Evolutionary conservation across 1,284 basidiomycete species (phyloP).

Genomic region (Moniliella sp.): DNA sequence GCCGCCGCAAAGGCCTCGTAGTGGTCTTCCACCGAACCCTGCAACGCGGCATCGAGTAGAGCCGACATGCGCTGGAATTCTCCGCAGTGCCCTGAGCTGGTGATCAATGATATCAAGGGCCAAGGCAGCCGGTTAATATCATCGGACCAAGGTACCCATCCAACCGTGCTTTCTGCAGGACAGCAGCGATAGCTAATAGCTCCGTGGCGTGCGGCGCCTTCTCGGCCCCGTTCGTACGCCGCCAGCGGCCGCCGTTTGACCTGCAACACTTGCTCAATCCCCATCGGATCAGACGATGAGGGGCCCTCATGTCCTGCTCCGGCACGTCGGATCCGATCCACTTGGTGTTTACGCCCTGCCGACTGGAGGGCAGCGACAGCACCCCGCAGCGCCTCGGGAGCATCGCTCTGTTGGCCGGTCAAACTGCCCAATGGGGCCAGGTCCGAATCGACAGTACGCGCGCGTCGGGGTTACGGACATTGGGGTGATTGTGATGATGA

Average conservation of each 20-base stretch:
- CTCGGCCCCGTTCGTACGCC: constrained; percentile 11
- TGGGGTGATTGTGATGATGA: too few relatives aligned
- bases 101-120: constrained; percentile 25
- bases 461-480: too few relatives aligned
- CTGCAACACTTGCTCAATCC: constrained; percentile 11
- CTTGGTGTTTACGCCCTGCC: constrained; percentile 24
- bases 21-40: constrained; percentile 31
- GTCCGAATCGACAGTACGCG: too few relatives aligned
- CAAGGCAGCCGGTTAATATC: constrained; percentile 25
- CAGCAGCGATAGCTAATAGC: constrained; percentile 26
- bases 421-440: too few relatives aligned
- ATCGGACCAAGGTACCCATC: constrained; percentile 27
- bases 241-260: constrained; percentile 7
- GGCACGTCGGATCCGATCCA: constrained; percentile 22
- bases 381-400: too few relatives aligned
- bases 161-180: constrained; percentile 26
- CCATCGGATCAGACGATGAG: constrained; percentile 11
- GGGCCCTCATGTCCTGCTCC: constrained; percentile 20
- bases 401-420: too few relatives aligned
- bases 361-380: too few relatives aligned
- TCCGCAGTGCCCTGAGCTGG: constrained; percentile 12
- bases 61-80: constrained; percentile 20
- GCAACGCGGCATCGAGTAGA: constrained; percentile 20
- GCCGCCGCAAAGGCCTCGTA: constrained; percentile 32
- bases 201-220: constrained; percentile 18